A percentile compares a stretch with the other conserved stretches of the same genome.
Evolutionary conservation across 257 asterid species (phyloP).

Genomic region (Solanum habrochaites): DNA sequence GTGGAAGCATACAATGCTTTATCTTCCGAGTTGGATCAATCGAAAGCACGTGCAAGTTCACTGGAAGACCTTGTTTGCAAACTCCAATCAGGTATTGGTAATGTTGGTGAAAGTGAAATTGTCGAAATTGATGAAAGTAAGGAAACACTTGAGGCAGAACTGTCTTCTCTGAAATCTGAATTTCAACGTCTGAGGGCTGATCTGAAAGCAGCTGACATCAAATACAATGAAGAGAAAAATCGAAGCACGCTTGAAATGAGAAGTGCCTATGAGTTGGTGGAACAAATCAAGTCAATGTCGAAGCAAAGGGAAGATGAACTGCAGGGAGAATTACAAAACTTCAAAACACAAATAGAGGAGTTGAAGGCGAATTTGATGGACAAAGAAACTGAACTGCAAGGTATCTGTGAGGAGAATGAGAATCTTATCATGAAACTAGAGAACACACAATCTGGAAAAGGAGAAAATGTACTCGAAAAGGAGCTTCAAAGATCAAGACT

Average conservation of each 20-base stretch:
- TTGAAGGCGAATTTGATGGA: constrained; percentile 79
- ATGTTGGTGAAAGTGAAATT: neutral
- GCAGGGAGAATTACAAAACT: constrained; percentile 26
- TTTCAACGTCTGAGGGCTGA: constrained; percentile 39
- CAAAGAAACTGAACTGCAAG: constrained; percentile 81
- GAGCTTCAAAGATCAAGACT: constrained; percentile 29
- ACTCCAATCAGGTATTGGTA: constrained; percentile 27
- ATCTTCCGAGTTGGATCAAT: constrained; percentile 50
- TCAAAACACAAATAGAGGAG: constrained; percentile 52
- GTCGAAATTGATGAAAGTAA: neutral
- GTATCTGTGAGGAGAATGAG: constrained; percentile 79
- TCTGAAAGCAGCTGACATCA: constrained; percentile 54
- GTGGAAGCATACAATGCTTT: constrained; percentile 32
- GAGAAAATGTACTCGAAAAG: constrained; percentile 34
- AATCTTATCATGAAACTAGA: constrained; percentile 31
- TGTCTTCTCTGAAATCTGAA: constrained; percentile 39
- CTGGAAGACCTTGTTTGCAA: constrained; percentile 53
- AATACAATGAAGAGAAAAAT: constrained; percentile 43
- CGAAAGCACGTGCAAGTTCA: constrained; percentile 45
- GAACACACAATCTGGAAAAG: constrained; percentile 15
- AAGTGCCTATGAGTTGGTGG: constrained; percentile 42
- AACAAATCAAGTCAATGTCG: constrained; percentile 37
- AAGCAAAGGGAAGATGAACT: constrained; percentile 44
- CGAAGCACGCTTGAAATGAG: constrained; percentile 24
- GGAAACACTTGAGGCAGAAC: constrained; percentile 24